Evolutionary conservation across 2,329 filamentous ascomycete species (phyloP), one percentile per base, ranked within the genome.

Genomic region (Fusarium mundagurra): DNA sequence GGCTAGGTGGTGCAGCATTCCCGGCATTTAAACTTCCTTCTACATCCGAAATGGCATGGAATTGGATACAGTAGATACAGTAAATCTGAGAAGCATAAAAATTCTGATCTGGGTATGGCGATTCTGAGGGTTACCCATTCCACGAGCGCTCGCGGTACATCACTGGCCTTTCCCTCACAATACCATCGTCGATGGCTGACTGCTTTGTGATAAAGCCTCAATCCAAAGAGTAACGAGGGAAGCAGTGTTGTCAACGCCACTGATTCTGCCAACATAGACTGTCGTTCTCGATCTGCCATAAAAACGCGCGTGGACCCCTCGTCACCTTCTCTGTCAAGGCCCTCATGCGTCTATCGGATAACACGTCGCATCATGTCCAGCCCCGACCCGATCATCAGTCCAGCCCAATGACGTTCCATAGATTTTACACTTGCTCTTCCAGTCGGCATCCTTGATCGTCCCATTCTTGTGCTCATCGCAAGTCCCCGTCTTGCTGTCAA

Each of bases 61-160:
- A n/a, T n/a, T n/a, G n/a, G n/a, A n/a, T n/a, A n/a, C n/a, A n/a
- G n/a, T n/a, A n/a, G n/a, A n/a, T n/a, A n/a, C n/a, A 29, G 29
- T 29, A 29, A 29, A 24, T 8, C 12, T 4, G 17, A 6, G 2
- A 20, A 9, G 0, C 20, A 20, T 4, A 10, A 27, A 1, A 10
- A 24, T 0, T 1, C 14, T 5, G 7, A 9, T 18, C 5, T 6
- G 8, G 0, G 24, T 4, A 4, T 27, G 4, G 8, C 8, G 0
- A 4, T 5, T 22, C 24, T 22, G 1, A 47, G 0, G 24, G 3
- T 16, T 7, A 5, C 7, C 12, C 12, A 10, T 47, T 27, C 12
- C 18, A 22, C 0, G 5, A 20, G 12, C 18, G 12, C 24, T 14
- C 44, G 5, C 8, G 14, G 1, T 27, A 27, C 24, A 18, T 45